These are phyloP conservation scores for Glonium stellatum DNA, from an alignment of 495 filamentous ascomycete genomes.

Conservation along the genomic window DNA sequence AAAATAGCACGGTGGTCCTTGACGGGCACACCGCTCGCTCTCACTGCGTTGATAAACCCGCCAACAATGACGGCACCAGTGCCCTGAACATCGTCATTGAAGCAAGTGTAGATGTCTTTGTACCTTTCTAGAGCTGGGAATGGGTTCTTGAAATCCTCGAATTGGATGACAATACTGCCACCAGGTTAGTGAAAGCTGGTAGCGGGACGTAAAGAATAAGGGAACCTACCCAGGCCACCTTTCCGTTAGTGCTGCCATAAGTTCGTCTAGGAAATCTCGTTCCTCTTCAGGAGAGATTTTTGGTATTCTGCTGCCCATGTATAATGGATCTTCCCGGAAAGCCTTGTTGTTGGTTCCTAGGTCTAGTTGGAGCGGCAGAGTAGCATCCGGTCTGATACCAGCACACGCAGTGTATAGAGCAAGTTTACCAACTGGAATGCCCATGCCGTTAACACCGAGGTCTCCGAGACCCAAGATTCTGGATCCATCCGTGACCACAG, in stretches of 20 bases:
- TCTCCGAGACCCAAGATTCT: conserved; percentile 94
- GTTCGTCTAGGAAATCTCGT: conserved; percentile 90
- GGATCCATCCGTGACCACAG: conserved; percentile 93
- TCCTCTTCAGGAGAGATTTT: conserved; percentile 77
- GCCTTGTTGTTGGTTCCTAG: conserved; percentile 85
- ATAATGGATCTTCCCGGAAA: conserved; percentile 84
- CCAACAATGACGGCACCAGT: conserved; percentile 92
- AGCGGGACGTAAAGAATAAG: neutral
- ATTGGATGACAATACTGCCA: conserved; percentile 84
- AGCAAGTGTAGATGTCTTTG: conserved; percentile 79
- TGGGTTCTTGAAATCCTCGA: conserved; percentile 97
- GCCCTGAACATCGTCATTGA: conserved; percentile 98
- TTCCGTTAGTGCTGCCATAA: conserved; percentile 87
- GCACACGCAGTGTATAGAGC: conserved; percentile 93
- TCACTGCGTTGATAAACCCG: conserved; percentile 92
- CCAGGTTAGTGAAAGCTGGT: conserved; percentile 15
- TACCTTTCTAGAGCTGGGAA: conserved; percentile 92
- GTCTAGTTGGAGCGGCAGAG: conserved; percentile 86
- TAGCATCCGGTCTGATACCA: conserved; percentile 86
- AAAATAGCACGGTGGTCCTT: conserved; percentile 93
- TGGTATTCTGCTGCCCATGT: conserved; percentile 79
- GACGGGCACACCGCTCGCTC: conserved; percentile 74
- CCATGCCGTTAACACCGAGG: conserved; percentile 95
- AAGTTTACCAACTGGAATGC: conserved; percentile 91
- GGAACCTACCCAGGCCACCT: conserved; percentile 66